Evolutionary conservation across 179 eudicot species (phyloP).

Genomic region (Patellifolia procumbens): DNA sequence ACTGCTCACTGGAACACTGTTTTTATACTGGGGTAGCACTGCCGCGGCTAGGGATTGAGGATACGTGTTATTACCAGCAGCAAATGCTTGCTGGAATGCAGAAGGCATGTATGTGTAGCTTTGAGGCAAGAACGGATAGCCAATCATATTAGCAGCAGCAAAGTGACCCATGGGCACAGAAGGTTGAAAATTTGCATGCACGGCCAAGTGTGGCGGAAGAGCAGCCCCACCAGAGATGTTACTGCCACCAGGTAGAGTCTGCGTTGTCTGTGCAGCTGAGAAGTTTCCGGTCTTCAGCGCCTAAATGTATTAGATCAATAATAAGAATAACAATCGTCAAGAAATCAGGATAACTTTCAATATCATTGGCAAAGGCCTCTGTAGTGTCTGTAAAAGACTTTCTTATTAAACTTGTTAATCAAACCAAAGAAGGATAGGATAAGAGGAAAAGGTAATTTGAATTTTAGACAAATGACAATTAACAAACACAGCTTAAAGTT

Average conservation of each 20-base stretch:
- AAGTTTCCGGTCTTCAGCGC: slow-evolving; percentile 66
- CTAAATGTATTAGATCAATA: slow-evolving; percentile 37
- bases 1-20: slow-evolving; percentile 66
- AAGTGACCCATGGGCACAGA: slow-evolving; percentile 76
- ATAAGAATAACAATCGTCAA: not conserved
- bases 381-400: not conserved
- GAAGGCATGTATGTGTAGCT: slow-evolving; percentile 83
- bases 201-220: slow-evolving; percentile 73
- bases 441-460: not conserved
- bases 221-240: slow-evolving; percentile 64
- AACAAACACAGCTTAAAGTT: not conserved
- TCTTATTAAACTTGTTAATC: not conserved
- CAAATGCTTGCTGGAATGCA: slow-evolving; percentile 76
- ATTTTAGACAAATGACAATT: not conserved
- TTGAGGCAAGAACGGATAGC: slow-evolving; percentile 78
- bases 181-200: slow-evolving; percentile 77
- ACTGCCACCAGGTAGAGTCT: slow-evolving; percentile 51
- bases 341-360: not conserved
- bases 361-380: not conserved
- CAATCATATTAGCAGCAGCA: slow-evolving; percentile 63
- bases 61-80: slow-evolving; percentile 72
- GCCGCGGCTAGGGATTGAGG: slow-evolving; percentile 85
- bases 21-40: slow-evolving; percentile 76
- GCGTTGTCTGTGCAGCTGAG: slow-evolving; percentile 60
- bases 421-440: not conserved